Percentiles rank a stretch among this genome's conserved stretches.
Evolutionary conservation across 2,329 filamentous ascomycete species (phyloP).

Genomic region (Stagonosporopsis vannaccii): DNA sequence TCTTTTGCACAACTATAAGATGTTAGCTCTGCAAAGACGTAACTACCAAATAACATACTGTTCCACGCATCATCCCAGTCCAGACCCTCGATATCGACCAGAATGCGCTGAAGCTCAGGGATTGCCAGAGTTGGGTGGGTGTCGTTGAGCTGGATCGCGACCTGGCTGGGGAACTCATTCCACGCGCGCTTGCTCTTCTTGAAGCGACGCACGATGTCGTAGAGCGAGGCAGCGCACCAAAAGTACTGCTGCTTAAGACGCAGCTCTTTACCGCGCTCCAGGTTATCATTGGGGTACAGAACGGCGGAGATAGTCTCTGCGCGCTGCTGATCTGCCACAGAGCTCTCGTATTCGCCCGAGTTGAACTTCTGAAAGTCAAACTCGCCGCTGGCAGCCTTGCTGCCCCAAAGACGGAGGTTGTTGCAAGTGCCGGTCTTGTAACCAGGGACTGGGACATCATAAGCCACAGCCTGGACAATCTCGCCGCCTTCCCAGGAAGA

Average conservation of each 20-base stretch:
- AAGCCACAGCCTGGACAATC: conserved; percentile 88
- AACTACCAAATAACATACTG: conserved; percentile 60
- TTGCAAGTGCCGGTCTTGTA: conserved; percentile 91
- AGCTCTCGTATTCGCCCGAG: conserved; percentile 95
- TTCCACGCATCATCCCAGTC: conserved; percentile 93
- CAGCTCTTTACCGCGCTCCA: conserved; percentile 95
- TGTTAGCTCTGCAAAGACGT: conserved; percentile 19
- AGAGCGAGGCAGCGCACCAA: conserved; percentile 96
- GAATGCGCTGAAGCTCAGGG: conserved; percentile 91
- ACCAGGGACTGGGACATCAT: conserved; percentile 90
- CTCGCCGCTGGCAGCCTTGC: conserved; percentile 94
- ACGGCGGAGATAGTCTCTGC: conserved; percentile 99
- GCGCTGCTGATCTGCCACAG: conserved; percentile 95
- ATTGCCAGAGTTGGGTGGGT: conserved; percentile 96
- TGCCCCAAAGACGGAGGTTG: conserved; percentile 96
- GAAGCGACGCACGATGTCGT: conserved; percentile 96
- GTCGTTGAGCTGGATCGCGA: conserved; percentile 97
- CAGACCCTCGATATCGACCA: conserved; percentile 87
- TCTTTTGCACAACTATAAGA: conserved; percentile 56
- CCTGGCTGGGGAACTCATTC: conserved; percentile 91
- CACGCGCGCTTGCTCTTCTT: conserved; percentile 94
- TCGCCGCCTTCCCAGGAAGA: conserved; percentile 92
- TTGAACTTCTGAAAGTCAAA: conserved; percentile 99
- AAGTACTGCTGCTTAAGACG: conserved; percentile 99
- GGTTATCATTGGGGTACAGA: conserved; percentile 95